Base-by-base conservation (phyloP, 192 early-diverging fungal species). In the Podila clonocystis region DNA sequence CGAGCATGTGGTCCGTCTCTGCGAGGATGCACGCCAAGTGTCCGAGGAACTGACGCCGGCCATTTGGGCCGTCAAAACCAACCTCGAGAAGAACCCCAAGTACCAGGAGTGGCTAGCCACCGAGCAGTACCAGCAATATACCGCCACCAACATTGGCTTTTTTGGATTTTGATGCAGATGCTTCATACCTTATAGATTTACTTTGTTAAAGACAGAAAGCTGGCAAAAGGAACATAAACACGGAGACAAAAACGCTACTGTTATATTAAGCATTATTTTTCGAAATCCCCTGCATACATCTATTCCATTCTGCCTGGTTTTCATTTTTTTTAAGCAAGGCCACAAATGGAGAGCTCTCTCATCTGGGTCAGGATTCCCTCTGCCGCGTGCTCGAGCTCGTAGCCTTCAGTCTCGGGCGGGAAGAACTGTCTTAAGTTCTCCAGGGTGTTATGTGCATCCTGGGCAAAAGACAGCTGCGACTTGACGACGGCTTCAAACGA, bases 401-500 rank as follows among this genome's bases (percentile, higher is more conserved):
- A 68, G 11, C 70, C 79, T 3, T 91, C 89, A 15, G 82, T 68
- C 65, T 85, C 82, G 6, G 84, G 79, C n/a, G 91, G 92, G 67
- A 95, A 87, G 33, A 86, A 83, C 49, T 89, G 77, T 48, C 90
- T 73, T 5, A 96, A 80, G 4, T 82, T 70, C 65, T 94, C 91
- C 72, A 99, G 87, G 67, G 90, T 89, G 31, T 92, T 87, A 62
- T 91, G 91, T 59, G 94, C 94, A 49, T 91, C 89, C 77, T 93
- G 93, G 65, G 94, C 94, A 86, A 98, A 98, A 67, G 90, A 87
- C n/a, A 97, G 79, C 79, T 99, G 97, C 19, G 93, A 88, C 84
- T 97, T 97, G 63, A 98, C 93, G 30, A 99, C 84, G 9, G 97
- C 97, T 74, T 98, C 97, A 74, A 99, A 97, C 24, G 95, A 95